Conservation (phyloP, 2,329 filamentous ascomycete species). For the Periconia sp. region DNA sequence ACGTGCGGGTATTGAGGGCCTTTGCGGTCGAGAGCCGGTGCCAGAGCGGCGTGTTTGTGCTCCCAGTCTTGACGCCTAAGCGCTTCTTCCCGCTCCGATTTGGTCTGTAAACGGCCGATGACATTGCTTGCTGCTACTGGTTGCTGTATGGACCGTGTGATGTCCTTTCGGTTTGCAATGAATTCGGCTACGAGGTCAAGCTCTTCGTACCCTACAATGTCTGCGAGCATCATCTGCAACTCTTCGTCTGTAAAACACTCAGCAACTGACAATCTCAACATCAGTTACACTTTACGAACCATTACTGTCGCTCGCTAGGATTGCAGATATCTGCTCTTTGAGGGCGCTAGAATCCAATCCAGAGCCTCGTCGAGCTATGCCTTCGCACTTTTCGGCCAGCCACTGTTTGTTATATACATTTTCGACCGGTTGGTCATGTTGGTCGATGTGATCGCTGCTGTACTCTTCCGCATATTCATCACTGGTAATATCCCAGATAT, state of each 20-base stretch:
- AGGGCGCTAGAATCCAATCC: conserved; percentile 74
- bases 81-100: conserved; percentile 77
- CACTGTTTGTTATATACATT: conserved; percentile 66
- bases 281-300: conserved; percentile 21
- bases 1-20: conserved; percentile 90
- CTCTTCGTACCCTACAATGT: conserved; percentile 91
- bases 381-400: conserved; percentile 72
- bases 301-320: conserved; percentile 70
- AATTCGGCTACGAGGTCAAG: conserved; percentile 91
- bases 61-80: conserved; percentile 77
- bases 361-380: conserved; percentile 68
- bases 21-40: conserved; percentile 71
- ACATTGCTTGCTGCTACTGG: conserved; percentile 50
- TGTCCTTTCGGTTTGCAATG: conserved; percentile 75
- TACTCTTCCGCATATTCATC: conserved; percentile 70
- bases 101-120: conserved; percentile 69
- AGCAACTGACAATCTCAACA: conserved; percentile 4
- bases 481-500: conserved; percentile 92
- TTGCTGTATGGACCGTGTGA: conserved; percentile 51
- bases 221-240: conserved; percentile 86
- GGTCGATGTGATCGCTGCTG: conserved; percentile 69
- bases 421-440: conserved; percentile 45
- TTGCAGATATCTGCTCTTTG: conserved; percentile 75
- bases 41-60: conserved; percentile 79
- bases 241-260: conserved; percentile 68